Conservation (phyloP, 1,284 basidiomycete genomes). For the Austroboletus rostrupii region DNA sequence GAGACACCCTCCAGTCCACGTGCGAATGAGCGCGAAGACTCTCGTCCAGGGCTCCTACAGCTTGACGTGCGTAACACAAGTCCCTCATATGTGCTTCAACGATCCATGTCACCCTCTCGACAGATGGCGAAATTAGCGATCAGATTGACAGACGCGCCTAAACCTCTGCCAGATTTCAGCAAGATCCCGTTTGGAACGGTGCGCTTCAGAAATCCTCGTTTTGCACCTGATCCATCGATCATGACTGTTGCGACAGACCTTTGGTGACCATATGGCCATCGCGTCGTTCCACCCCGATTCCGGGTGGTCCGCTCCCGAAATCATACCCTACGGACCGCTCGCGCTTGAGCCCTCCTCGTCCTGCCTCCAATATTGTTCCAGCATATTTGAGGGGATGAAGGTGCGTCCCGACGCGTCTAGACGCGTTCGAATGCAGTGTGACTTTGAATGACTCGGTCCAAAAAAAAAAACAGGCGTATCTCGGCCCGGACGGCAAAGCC, state of each 20-base stretch:
- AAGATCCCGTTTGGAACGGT: slow-evolving; percentile 39
- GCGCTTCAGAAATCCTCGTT: slow-evolving; percentile 2
- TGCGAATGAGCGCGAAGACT: not conserved
- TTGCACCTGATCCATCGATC: not conserved
- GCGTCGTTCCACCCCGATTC: slow-evolving; percentile 55
- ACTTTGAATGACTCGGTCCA: not conserved
- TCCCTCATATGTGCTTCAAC: not conserved
- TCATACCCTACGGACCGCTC: slow-evolving; percentile 75
- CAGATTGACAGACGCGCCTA: slow-evolving; percentile 32
- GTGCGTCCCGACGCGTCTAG: slow-evolving; percentile 26
- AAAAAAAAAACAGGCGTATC: slow-evolving; percentile 51
- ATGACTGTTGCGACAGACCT: slow-evolving; percentile 29
- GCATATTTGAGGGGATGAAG: slow-evolving; percentile 89
- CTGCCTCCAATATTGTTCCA: slow-evolving; percentile 74
- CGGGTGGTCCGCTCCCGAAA: slow-evolving; percentile 80
- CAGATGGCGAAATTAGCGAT: slow-evolving; percentile 43
- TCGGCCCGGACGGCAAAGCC: slow-evolving; percentile 58
- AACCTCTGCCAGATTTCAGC: slow-evolving; percentile 34
- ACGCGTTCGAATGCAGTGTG: not conserved
- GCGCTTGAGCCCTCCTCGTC: slow-evolving; percentile 71
- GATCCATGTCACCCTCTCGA: not conserved
- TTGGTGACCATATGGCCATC: slow-evolving; percentile 81
- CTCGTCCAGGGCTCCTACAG: not conserved
- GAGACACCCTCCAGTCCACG: not conserved
- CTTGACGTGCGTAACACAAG: slow-evolving; percentile 20